Percentiles rank a stretch among this genome's conserved stretches.
Evolutionary conservation across 352 stramenopile species (phyloP).

Genomic region (Globisporangium rhizosaccharum): DNA sequence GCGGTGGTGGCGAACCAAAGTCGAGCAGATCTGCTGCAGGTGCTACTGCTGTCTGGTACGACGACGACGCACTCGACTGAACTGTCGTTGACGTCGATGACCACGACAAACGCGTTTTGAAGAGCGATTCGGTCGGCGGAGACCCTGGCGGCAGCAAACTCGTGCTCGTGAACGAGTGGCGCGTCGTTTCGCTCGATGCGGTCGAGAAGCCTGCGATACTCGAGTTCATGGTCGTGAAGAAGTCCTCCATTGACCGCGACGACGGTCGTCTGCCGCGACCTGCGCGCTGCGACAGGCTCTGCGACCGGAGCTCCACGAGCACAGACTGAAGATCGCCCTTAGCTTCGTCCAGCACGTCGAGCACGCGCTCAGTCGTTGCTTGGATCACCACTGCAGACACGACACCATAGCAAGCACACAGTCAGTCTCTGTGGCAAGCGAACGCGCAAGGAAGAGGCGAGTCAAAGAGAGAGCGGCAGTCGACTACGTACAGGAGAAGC

Average conservation of each 20-base stretch:
- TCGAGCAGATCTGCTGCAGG: conserved; percentile 11
- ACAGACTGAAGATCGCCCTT: conserved; percentile 58
- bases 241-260: conserved; percentile 65
- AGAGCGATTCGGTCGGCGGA: conserved; percentile 17
- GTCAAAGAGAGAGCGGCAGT: not conserved
- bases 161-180: conserved; percentile 18
- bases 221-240: conserved; percentile 55
- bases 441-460: not conserved
- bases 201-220: conserved; percentile 25
- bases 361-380: conserved; percentile 57
- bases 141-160: conserved; percentile 26
- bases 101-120: conserved; percentile 12
- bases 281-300: conserved; percentile 34
- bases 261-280: conserved; percentile 37
- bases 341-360: conserved; percentile 67
- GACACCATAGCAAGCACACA: not conserved
- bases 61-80: too few relatives aligned
- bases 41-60: not conserved
- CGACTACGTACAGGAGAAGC: conserved; percentile 56
- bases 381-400: conserved; percentile 63
- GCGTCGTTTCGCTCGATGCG: not conserved
- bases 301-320: conserved; percentile 52
- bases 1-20: conserved; percentile 6
- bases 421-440: not conserved
- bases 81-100: not conserved